Evolutionary conservation across 2,329 filamentous ascomycete species (phyloP).

Genomic region (Paraconiothyrium brasiliense): DNA sequence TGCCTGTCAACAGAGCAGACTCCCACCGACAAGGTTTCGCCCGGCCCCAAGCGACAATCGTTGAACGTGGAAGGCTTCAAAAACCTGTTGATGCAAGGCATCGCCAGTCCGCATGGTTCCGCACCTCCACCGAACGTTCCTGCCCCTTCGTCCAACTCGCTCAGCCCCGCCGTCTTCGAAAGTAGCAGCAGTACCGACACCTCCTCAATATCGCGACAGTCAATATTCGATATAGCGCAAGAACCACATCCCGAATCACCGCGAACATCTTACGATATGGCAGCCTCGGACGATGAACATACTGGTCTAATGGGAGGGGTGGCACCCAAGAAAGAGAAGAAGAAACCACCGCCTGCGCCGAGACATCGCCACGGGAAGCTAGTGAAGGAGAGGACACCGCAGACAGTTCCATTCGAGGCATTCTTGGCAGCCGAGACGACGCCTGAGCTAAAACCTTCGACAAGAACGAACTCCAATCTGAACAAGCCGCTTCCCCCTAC

Average conservation of each 20-base stretch:
- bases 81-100: slow-evolving; percentile 78
- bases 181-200: slow-evolving; percentile 66
- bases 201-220: slow-evolving; percentile 68
- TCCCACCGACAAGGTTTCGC: slow-evolving; percentile 32
- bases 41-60: slow-evolving; percentile 51
- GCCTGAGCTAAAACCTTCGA: slow-evolving; percentile 31
- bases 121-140: slow-evolving; percentile 35
- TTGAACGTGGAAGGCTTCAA: slow-evolving; percentile 83
- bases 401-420: slow-evolving; percentile 47
- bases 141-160: slow-evolving; percentile 34
- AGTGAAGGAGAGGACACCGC: slow-evolving; percentile 63
- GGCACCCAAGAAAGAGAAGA: slow-evolving; percentile 64
- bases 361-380: slow-evolving; percentile 81
- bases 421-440: slow-evolving; percentile 38
- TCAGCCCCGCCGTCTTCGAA: slow-evolving; percentile 40
- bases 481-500: slow-evolving; percentile 71
- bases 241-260: slow-evolving; percentile 61
- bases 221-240: slow-evolving; percentile 63
- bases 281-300: slow-evolving; percentile 61
- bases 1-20: slow-evolving; percentile 33
- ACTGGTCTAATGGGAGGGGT: slow-evolving; percentile 35
- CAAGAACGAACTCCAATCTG: slow-evolving; percentile 57
- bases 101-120: slow-evolving; percentile 54
- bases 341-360: slow-evolving; percentile 71
- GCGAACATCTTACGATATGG: slow-evolving; percentile 67